Evolutionary conservation across 306 rosid species (phyloP).

Genomic region (Vicia sativa): DNA sequence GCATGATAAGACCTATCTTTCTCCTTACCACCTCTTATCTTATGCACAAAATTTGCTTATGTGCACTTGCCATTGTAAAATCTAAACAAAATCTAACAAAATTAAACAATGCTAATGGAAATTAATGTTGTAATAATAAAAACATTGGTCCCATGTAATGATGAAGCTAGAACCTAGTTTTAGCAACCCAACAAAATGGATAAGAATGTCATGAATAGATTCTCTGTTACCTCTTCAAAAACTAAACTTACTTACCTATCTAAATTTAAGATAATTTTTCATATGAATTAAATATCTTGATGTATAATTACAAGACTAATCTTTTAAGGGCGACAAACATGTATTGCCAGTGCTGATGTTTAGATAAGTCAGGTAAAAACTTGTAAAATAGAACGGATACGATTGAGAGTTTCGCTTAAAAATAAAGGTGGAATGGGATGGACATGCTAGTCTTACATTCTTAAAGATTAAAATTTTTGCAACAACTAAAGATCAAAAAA

Average conservation of each 20-base stretch:
- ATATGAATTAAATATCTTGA: too few species aligned
- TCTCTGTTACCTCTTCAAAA: background rate
- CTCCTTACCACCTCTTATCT: conserved; percentile 32
- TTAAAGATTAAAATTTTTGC: too few species aligned
- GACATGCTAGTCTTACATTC: too few species aligned
- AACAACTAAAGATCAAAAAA: too few species aligned
- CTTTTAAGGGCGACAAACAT: too few species aligned
- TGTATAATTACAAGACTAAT: too few species aligned
- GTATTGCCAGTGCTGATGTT: too few species aligned
- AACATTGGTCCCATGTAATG: background rate
- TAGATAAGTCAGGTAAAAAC: too few species aligned
- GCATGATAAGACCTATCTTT: conserved; percentile 41
- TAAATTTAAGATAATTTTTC: background rate
- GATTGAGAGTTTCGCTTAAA: too few species aligned
- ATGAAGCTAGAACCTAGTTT: conserved; percentile 4
- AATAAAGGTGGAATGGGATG: too few species aligned
- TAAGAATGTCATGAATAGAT: conserved; percentile 36
- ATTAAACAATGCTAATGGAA: background rate
- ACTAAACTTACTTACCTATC: conserved; percentile 1
- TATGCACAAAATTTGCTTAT: conserved; percentile 37
- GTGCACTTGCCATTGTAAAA: conserved; percentile 14
- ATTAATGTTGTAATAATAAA: background rate
- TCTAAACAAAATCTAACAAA: conserved; percentile 16
- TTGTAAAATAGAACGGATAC: too few species aligned
- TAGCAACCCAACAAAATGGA: conserved; percentile 26